Percentiles rank a stretch among this genome's conserved stretches.
phyloP scores from a whole-genome alignment of 2,329 filamentous ascomycete species.

The Zasmidium citrigriseum region DNA sequence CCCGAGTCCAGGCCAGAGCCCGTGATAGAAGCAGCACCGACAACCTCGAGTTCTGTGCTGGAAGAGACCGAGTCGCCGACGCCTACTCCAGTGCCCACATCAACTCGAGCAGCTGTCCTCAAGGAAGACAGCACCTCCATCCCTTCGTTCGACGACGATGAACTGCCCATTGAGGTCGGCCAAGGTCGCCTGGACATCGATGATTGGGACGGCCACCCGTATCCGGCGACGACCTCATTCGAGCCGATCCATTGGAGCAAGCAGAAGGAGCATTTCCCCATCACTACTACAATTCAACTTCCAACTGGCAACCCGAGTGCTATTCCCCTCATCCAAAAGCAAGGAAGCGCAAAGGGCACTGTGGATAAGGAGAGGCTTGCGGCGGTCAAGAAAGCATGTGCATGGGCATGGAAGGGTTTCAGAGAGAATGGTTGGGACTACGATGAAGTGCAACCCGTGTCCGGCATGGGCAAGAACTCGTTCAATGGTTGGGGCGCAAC shows the following conservation, averaged over 20 bases:
- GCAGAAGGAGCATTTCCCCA: conserved; percentile 67
- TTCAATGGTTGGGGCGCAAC: conserved; percentile 94
- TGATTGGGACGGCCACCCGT: conserved; percentile 1
- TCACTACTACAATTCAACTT: conserved; percentile 73
- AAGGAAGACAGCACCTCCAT: background rate
- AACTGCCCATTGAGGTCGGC: conserved; percentile 9
- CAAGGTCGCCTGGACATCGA: conserved; percentile 5
- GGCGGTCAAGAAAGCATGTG: conserved; percentile 71
- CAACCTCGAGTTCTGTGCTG: background rate
- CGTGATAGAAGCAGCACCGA: conserved; percentile 3
- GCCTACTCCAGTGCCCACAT: conserved; percentile 7
- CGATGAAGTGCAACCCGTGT: conserved; percentile 79
- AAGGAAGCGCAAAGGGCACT: conserved; percentile 59
- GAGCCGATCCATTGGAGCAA: conserved; percentile 66
- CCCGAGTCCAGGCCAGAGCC: conserved; percentile 1
- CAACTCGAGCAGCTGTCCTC: conserved; percentile 1
- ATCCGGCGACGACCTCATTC: conserved; percentile 1
- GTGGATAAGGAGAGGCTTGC: conserved; percentile 63
- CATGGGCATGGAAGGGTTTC: conserved; percentile 81
- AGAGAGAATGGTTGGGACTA: conserved; percentile 77
- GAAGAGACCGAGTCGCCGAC: background rate
- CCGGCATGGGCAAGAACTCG: conserved; percentile 68
- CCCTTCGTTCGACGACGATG: conserved; percentile 4
- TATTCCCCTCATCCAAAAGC: conserved; percentile 76
- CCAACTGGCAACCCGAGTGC: conserved; percentile 69